A percentile compares a stretch with the other conserved stretches of the same genome.
phyloP scores from a whole-genome alignment of 2,329 filamentous ascomycete species.

The Diatrype stigma region DNA sequence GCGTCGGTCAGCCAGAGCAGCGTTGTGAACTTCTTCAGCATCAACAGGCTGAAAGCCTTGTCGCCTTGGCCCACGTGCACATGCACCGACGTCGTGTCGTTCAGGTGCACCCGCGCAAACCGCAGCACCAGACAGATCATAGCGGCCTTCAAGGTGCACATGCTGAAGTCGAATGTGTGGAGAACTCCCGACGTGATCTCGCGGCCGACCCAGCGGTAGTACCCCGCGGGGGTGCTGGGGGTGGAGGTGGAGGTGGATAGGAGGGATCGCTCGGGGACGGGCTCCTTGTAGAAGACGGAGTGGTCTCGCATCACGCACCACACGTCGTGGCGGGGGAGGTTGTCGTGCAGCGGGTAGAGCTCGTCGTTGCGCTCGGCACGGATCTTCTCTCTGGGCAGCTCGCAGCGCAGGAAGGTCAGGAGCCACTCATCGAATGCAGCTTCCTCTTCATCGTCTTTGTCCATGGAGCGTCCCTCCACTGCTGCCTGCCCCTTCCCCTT shows the following conservation, averaged over 20 bases:
- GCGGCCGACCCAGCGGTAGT: slow-evolving; percentile 15
- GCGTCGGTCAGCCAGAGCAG: slow-evolving; percentile 18
- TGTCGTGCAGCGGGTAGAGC: slow-evolving; percentile 10
- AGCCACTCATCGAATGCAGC: neutral
- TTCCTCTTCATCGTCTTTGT: slow-evolving; percentile 1
- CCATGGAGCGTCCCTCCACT: too few relatives aligned
- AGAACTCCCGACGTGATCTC: slow-evolving; percentile 22
- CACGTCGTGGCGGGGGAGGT: slow-evolving; percentile 12
- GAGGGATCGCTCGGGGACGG: neutral
- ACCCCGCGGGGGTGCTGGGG: neutral
- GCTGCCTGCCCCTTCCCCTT: neutral
- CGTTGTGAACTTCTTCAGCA: slow-evolving; percentile 18
- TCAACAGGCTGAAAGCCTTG: slow-evolving; percentile 21
- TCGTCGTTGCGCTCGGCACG: slow-evolving; percentile 8
- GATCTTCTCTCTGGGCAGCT: slow-evolving; percentile 6
- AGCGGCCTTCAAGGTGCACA: slow-evolving; percentile 8
- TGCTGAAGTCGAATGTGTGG: slow-evolving; percentile 4
- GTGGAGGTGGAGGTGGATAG: too few relatives aligned
- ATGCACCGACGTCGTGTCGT: slow-evolving; percentile 17
- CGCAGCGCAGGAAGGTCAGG: slow-evolving; percentile 1
- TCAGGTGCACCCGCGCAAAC: slow-evolving; percentile 15
- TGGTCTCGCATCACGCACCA: slow-evolving; percentile 18
- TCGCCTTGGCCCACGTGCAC: slow-evolving; percentile 23
- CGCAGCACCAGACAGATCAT: slow-evolving; percentile 17
- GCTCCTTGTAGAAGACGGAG: neutral